Base-by-base conservation (phyloP, 768 basidiomycete genomes). In the Cyathus striatus region DNA sequence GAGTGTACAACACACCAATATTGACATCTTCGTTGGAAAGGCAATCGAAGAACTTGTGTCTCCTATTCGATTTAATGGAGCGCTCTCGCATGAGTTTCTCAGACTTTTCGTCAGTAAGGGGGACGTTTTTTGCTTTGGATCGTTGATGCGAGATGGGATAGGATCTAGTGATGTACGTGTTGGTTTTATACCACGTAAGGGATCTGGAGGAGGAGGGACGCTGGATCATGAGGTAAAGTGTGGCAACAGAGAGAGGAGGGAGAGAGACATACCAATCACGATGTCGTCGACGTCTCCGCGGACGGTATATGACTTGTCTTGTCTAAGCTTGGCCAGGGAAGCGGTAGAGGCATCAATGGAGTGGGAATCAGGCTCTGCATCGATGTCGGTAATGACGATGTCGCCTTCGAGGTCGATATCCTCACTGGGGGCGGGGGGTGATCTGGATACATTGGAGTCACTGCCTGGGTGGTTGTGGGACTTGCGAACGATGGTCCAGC, bases 21-120 rank as follows among this genome's bases (percentile, higher is more conserved):
- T 91, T 85, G 38, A 94, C 83, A 50, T 90, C 86, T 42, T 84
- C 79, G 45, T 73, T 75, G 22, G 72, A 74, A 33, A 95, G 64
- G 59, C 87, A 91, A 45, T 87, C 83, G 30, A 88, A 66, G 57
- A 95, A 92, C 55, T 90, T 93, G 47, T 82, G 75, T 41, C 81
- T 78, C 50, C 86, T 75, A 56, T 86, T 89, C 9, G 83, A 80
- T 44, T 81, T 77, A 58, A 90, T 86, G 7, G 88, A 90, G 14
- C 77, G 75, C 60, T 89, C 85, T 17, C 87, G 77, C 56, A 77
- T 65, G 14, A 86, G 70, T 50, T 79, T 85, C 55, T 79, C 81
- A 2, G 75, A 68, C 42, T 67, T 71, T 46, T 78, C 70, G 33
- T 59, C 56, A 23, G 59, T 6, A 35, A 27, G 53, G 42, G 42